Evolutionary conservation across 345 rosid genomes (phyloP).

Genomic region (Eucalyptus cloeziana): DNA sequence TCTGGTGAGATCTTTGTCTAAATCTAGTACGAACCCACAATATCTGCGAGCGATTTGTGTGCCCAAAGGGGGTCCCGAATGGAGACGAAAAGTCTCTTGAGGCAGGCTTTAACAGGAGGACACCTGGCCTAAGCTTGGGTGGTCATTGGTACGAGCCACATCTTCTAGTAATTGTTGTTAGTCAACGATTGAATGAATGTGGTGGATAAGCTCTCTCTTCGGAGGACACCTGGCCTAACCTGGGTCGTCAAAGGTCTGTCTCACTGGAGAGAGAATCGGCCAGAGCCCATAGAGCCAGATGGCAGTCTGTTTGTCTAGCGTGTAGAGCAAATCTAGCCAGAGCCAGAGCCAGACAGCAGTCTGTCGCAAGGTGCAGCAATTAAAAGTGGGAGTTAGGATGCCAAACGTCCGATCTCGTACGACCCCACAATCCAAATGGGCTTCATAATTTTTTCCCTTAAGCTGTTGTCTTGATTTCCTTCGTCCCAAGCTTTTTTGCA

Average conservation of each 20-base stretch:
- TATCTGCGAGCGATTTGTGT: background rate
- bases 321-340: background rate
- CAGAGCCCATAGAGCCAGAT: background rate
- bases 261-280: background rate
- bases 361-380: background rate
- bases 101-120: background rate
- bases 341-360: background rate
- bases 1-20: background rate
- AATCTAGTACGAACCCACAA: background rate
- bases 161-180: background rate
- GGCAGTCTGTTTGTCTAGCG: background rate
- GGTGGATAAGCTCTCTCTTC: background rate
- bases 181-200: background rate
- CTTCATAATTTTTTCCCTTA: background rate
- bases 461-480: background rate
- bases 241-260: too few species aligned
- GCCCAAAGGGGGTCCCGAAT: background rate
- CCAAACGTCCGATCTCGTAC: background rate
- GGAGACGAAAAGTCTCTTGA: background rate
- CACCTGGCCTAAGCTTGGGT: background rate
- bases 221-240: background rate
- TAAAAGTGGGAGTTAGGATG: background rate
- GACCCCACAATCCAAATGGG: background rate
- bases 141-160: background rate
- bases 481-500: background rate